Percentiles rank a stretch among this genome's conserved stretches.
These are phyloP conservation scores for Pythium coloratum DNA, from an alignment of 352 stramenopile species.

Conservation along the genomic window DNA sequence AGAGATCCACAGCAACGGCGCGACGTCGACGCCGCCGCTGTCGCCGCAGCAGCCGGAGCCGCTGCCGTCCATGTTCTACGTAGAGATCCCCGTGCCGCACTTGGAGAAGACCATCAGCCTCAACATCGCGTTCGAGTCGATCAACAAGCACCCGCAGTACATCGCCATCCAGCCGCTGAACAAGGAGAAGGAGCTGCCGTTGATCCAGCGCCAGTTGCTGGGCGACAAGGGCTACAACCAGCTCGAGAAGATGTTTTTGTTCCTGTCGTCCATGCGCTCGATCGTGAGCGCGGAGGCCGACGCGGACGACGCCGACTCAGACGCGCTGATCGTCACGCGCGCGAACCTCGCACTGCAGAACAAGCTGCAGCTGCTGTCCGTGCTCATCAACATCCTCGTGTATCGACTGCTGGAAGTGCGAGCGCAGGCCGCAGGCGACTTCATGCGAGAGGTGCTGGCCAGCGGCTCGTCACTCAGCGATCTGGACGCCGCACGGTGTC, in stretches of 20 bases:
- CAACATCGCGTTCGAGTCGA: conserved; percentile 83
- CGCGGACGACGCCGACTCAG: not conserved
- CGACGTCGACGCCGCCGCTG: conserved; percentile 44
- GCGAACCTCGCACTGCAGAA: conserved; percentile 80
- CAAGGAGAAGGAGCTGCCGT: conserved; percentile 35
- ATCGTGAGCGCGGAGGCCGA: conserved; percentile 53
- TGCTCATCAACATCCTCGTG: conserved; percentile 82
- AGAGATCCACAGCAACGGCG: conserved; percentile 60
- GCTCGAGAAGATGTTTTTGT: conserved; percentile 85
- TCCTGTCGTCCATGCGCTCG: conserved; percentile 76
- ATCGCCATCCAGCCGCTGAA: conserved; percentile 66
- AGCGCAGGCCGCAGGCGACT: conserved; percentile 43
- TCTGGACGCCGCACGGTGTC: conserved; percentile 41
- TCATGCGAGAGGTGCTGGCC: conserved; percentile 46
- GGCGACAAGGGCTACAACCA: conserved; percentile 89
- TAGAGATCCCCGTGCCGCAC: conserved; percentile 75
- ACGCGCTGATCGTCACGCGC: conserved; percentile 32
- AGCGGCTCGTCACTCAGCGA: conserved; percentile 42
- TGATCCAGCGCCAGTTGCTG: conserved; percentile 67
- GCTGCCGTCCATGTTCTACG: conserved; percentile 84
- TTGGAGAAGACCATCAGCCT: conserved; percentile 70
- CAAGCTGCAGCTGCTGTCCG: conserved; percentile 79
- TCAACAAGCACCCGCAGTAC: conserved; percentile 77
- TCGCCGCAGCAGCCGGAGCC: conserved; percentile 18
- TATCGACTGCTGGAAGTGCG: conserved; percentile 77